These are phyloP conservation scores for Rhodotorula sp. DNA, from an alignment of 1,284 basidiomycete species.

Conservation along the genomic window DNA sequence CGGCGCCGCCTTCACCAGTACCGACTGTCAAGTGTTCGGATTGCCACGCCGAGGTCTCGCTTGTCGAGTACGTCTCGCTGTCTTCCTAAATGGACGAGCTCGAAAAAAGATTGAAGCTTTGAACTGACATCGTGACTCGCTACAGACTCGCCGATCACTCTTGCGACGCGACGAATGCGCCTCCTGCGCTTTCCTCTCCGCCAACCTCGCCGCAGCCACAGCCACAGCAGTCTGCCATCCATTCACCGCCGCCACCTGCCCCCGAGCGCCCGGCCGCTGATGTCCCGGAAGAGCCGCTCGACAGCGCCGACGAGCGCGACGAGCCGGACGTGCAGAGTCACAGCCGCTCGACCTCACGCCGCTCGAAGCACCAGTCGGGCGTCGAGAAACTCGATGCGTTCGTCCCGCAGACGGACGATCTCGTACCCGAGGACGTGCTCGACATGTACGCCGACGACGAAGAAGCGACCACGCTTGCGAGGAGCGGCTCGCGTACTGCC, in stretches of 20 bases:
- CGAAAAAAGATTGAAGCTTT: background rate
- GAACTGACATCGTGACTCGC: background rate
- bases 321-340: background rate
- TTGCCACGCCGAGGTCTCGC: constrained; percentile 34
- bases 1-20: constrained; percentile 15
- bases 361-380: background rate
- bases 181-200: constrained; percentile 1
- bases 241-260: background rate
- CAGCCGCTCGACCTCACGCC: background rate
- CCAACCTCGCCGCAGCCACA: constrained; percentile 1
- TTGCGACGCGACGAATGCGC: constrained; percentile 9
- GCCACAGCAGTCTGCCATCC: background rate
- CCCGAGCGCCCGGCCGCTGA: background rate
- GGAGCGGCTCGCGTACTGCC: background rate
- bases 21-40: constrained; percentile 45
- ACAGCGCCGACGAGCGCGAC: background rate
- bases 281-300: constrained; percentile 6
- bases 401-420: constrained; percentile 21
- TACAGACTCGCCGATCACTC: constrained; percentile 35
- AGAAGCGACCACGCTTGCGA: background rate
- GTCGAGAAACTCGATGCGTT: constrained; percentile 21
- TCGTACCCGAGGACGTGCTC: constrained; percentile 34
- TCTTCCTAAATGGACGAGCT: background rate
- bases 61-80: constrained; percentile 28
- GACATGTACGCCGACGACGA: constrained; percentile 28